Evolutionary conservation across 2,329 filamentous ascomycete species (phyloP), one percentile per base, ranked within the genome.

Genomic region (Macrophomina pseudophaseolina): DNA sequence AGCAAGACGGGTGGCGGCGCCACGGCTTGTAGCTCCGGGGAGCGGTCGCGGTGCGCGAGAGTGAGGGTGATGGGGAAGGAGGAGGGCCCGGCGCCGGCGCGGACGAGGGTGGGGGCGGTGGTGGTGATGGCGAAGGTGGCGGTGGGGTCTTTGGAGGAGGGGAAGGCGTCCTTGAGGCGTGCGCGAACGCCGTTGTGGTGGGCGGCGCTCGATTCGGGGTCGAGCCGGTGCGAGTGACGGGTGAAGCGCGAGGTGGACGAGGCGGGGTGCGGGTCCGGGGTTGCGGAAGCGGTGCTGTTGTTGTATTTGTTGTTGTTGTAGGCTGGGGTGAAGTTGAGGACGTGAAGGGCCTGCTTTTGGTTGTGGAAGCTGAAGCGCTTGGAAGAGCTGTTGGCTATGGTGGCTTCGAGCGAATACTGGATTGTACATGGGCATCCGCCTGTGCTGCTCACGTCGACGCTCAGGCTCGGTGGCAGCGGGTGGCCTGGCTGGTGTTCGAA

Each of bases 1-100:
- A 76, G 58, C 33, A 70, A 70, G 0, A 76, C 48, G 18, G 70
- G 68, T 2, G 74, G 74, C 18, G 72, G 72, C 14, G 73, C 74
- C 18, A 72, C 71, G 16, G 67, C 56, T 1, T 64, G 66, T 1
- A 75, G 38, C 3, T 18, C 74, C n/a, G 70, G 66, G 3, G 72
- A 73, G 11, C 74, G 72, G 28, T 74, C 70, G 3, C 72, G 64
- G 42, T 75, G 74, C 9, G 72, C 66, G 14, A 76, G 35, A 12
- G 63, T 70, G 0, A 75, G 51, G 5, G 67, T 49, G n/a, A 72
- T 66, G 5, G 70, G 69, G 2, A 75, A 23, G 23, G 23, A 23
- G 23, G 58, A 1, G 59, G 35, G 35, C 35, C 11, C 60, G 3
- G 58, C 33, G 5, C 72, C 72, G 6, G 72, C 60, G 71, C 70